These are phyloP conservation scores for Asterophora parasitica DNA, from an alignment of 768 basidiomycete species.

Conservation along the genomic window DNA sequence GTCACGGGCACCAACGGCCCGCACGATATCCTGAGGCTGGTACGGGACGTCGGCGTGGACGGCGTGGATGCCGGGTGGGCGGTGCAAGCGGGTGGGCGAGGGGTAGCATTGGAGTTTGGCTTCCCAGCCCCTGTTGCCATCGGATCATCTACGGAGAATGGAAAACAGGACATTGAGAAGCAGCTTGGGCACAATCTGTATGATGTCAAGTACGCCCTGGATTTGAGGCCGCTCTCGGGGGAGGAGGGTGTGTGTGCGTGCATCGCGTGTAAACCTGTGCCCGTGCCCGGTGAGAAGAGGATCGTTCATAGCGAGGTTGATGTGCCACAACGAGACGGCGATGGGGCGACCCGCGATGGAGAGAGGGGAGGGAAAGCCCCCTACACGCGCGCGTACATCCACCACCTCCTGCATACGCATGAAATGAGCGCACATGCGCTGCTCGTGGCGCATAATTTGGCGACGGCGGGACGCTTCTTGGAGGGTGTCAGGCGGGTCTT, in stretches of 20 bases:
- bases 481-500: conserved; percentile 44
- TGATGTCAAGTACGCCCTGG: conserved; percentile 46
- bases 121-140: conserved; percentile 42
- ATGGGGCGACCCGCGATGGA: conserved; percentile 1
- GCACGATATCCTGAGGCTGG: conserved; percentile 68
- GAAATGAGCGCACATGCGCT: conserved; percentile 85
- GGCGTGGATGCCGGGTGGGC: conserved; percentile 75
- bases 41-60: conserved; percentile 65
- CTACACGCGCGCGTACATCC: conserved; percentile 61
- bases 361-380: conserved; percentile 11
- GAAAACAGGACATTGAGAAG: neutral
- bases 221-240: conserved; percentile 46
- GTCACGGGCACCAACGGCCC: conserved; percentile 55
- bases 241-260: conserved; percentile 29
- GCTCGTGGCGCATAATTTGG: conserved; percentile 71
- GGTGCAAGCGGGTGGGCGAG: conserved; percentile 58
- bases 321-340: too few relatives aligned
- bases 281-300: conserved; percentile 29
- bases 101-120: conserved; percentile 73
- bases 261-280: conserved; percentile 51
- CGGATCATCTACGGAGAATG: conserved; percentile 11
- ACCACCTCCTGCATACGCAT: conserved; percentile 83
- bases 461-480: conserved; percentile 64
- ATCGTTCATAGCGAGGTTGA: conserved; percentile 39
- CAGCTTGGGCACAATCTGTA: conserved; percentile 68